These are phyloP conservation scores for Porodaedalea pini DNA, from an alignment of 1,284 basidiomycete genomes.

Conservation along the genomic window DNA sequence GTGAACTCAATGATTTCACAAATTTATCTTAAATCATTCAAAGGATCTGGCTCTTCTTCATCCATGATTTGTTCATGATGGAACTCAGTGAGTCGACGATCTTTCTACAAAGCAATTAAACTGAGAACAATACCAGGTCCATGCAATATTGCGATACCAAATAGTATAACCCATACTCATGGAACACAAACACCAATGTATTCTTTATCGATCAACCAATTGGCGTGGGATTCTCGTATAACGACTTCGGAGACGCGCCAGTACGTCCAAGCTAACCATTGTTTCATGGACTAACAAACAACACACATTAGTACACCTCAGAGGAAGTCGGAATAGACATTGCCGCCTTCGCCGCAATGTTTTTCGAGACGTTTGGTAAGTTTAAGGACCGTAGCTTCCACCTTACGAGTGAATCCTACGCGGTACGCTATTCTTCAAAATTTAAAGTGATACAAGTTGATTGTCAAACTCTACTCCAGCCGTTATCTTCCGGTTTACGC, in stretches of 20 bases:
- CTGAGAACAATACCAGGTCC: constrained; percentile 36
- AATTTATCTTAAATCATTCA: no score
- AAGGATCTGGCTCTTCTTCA: constrained; percentile 55
- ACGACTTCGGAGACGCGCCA: constrained; percentile 63
- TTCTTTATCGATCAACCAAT: constrained; percentile 70
- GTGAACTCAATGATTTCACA: no score
- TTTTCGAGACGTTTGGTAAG: constrained; percentile 67
- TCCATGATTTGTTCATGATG: constrained; percentile 61
- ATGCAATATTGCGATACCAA: constrained; percentile 43
- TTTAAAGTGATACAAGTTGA: not conserved
- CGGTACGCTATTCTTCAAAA: constrained; percentile 34
- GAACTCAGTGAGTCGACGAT: constrained; percentile 44
- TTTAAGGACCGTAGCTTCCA: constrained; percentile 69
- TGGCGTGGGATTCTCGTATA: constrained; percentile 68
- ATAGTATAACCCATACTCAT: constrained; percentile 56
- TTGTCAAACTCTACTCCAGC: constrained; percentile 32
- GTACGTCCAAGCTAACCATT: constrained; percentile 32
- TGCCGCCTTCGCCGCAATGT: constrained; percentile 64
- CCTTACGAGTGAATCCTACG: constrained; percentile 72
- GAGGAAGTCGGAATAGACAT: constrained; percentile 70
- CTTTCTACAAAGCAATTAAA: not conserved
- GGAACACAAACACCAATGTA: constrained; percentile 67
- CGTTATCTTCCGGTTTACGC: constrained; percentile 85
- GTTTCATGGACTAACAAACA: not conserved
- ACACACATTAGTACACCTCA: constrained; percentile 43